Conservation (phyloP, 257 asterid genomes). For the Solanum tarijense region DNA sequence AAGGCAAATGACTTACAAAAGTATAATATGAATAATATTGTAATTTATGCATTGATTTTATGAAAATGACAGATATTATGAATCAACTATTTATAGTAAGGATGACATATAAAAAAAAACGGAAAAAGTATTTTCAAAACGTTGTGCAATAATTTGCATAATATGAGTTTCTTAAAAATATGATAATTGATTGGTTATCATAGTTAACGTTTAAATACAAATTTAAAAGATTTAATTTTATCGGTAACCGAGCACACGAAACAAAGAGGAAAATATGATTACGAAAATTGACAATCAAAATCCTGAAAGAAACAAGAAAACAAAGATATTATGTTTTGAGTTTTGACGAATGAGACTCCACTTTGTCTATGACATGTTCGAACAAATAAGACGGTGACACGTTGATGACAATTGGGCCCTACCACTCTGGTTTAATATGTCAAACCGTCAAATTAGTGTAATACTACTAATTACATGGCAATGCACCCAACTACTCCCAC, state of each 20-base stretch:
- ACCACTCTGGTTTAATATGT: not conserved
- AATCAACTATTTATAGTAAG: no score
- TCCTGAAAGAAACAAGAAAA: not conserved
- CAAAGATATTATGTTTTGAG: not conserved
- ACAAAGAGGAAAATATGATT: not conserved
- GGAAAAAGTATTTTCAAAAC: not conserved
- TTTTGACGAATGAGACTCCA: not conserved
- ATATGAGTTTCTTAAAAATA: not conserved
- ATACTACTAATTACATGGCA: not conserved
- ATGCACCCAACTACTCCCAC: not conserved
- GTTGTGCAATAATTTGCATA: not conserved
- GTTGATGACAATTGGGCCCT: not conserved
- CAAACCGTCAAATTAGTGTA: not conserved
- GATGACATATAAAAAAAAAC: no score
- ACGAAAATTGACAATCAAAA: not conserved
- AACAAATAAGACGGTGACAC: not conserved
- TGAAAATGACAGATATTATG: no score
- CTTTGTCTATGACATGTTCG: not conserved
- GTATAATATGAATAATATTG: no score
- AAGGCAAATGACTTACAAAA: no score
- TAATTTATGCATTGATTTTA: no score
- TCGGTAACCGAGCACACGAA: not conserved
- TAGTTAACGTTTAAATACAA: not conserved
- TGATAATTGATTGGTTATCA: not conserved
- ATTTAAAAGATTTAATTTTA: not conserved